phyloP scores from a whole-genome alignment of 2,329 filamentous ascomycete genomes.

The Eutypa lata region DNA sequence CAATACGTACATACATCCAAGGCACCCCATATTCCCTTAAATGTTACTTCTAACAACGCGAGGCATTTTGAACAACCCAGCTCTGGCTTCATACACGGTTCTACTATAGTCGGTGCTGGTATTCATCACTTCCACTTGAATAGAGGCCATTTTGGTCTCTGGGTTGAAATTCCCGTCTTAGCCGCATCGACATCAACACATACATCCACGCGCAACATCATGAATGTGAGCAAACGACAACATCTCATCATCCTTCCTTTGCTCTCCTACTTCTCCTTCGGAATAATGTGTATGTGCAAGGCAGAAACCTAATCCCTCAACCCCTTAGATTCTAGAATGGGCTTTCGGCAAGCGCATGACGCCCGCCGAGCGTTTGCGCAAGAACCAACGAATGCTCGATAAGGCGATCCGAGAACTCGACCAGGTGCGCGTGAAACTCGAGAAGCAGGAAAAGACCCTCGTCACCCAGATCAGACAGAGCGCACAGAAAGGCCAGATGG shows the following conservation, averaged over 20 bases:
- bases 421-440: slow-evolving; percentile 88
- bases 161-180: not conserved
- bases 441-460: slow-evolving; percentile 98
- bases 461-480: slow-evolving; percentile 96
- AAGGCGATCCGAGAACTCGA: slow-evolving; percentile 97
- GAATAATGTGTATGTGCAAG: too few species aligned
- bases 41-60: too few species aligned
- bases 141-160: not conserved
- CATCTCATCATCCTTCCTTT: not conserved
- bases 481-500: slow-evolving; percentile 96
- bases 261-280: not conserved
- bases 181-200: not conserved
- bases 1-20: too few species aligned
- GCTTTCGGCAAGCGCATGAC: slow-evolving; percentile 99
- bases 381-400: slow-evolving; percentile 94
- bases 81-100: too few species aligned
- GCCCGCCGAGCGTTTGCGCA: slow-evolving; percentile 83
- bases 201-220: not conserved
- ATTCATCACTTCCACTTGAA: not conserved
- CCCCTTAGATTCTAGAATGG: slow-evolving; percentile 77
- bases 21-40: too few species aligned
- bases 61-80: too few species aligned
- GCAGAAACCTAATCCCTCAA: too few species aligned
- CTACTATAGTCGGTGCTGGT: too few species aligned
- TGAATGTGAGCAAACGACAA: not conserved